Base-by-base conservation (phyloP, 1,139 yeast species). In the Pichia sp. region DNA sequence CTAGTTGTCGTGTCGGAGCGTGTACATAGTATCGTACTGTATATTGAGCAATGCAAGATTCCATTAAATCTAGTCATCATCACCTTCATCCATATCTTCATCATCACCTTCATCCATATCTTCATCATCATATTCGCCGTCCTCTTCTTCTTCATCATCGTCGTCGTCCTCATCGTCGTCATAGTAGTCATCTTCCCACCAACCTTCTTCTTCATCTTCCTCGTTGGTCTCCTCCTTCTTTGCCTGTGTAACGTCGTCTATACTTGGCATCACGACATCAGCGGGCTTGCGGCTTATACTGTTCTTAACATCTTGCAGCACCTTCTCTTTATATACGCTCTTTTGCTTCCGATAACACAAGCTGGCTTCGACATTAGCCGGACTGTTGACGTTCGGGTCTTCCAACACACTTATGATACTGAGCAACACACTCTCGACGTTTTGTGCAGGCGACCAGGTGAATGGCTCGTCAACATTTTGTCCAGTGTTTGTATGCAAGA, bases 361-460 rank as follows among this genome's bases (percentile, higher is more conserved):
- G 21, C 96, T 89, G 10, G 99, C 99, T 65, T 93, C 98, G 43
- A 93, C 93, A 66, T 93, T 93, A 8, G 99, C 99, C 4, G 99
- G 98, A 6, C 96, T 86, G 48, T 83, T 80, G 48, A 63, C 61
- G 68, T 93, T 93, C 44, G 99, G 98, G 67, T 93, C 98, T 61
- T 91, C 96, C 59, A 93, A 76, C 51, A 93, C 73, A 4, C 96
- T 88, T 40, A 93, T 86, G 57, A 93, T 90, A 40, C 96, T 86
- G 48, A 93, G 84, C 60, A 93, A 77, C 17, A 93, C 97, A 37
- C 87, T 76, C 68, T 91, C 98, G 7, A 89, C 98, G 10, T 94
- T 84, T 70, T 93, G 98, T 2, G 95, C 97, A 0, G 99, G 98
- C 33, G 95, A 83, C 98, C 99, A 93, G 11, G 94, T 86, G 65